These are phyloP conservation scores for Rhododendron henanense DNA, from an alignment of 148 eudicot genomes.

Conservation along the genomic window DNA sequence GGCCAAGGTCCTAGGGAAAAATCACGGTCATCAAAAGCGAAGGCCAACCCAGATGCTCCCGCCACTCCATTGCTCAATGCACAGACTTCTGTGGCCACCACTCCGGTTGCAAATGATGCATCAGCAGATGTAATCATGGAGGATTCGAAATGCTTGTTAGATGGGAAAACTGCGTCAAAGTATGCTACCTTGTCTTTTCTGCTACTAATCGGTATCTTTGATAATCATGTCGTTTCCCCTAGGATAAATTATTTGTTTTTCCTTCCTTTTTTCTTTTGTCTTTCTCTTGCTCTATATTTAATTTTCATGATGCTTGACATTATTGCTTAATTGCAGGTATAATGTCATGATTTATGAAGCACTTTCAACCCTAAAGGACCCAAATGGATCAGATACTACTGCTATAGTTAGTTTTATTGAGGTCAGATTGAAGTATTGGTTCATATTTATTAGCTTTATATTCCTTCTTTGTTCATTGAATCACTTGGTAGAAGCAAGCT, in stretches of 20 bases:
- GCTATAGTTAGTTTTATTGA: slow-evolving; percentile 58
- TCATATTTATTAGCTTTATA: not conserved
- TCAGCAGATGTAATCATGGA: slow-evolving; percentile 43
- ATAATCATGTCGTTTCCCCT: not conserved
- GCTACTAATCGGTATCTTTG: not conserved
- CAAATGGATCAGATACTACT: slow-evolving; percentile 61
- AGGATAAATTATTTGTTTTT: not conserved
- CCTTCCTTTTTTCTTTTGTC: not conserved
- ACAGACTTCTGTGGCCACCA: slow-evolving; percentile 23
- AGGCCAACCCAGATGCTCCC: slow-evolving; percentile 37
- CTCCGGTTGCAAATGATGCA: slow-evolving; percentile 32
- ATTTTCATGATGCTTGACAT: slow-evolving; percentile 3
- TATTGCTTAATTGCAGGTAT: slow-evolving; percentile 41
- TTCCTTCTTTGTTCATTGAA: slow-evolving; percentile 1
- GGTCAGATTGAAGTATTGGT: slow-evolving; percentile 31
- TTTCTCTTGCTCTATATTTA: not conserved
- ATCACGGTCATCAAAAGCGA: slow-evolving; percentile 48
- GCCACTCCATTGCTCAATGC: slow-evolving; percentile 28
- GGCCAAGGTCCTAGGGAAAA: slow-evolving; percentile 70
- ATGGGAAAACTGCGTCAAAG: slow-evolving; percentile 62
- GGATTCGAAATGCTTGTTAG: slow-evolving; percentile 51
- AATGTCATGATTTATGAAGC: slow-evolving; percentile 71
- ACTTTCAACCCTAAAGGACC: slow-evolving; percentile 48
- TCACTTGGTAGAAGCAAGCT: not conserved
- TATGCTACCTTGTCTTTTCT: slow-evolving; percentile 16